Conservation (phyloP, 805 yeast species). For the Kuraishia capsulata region DNA sequence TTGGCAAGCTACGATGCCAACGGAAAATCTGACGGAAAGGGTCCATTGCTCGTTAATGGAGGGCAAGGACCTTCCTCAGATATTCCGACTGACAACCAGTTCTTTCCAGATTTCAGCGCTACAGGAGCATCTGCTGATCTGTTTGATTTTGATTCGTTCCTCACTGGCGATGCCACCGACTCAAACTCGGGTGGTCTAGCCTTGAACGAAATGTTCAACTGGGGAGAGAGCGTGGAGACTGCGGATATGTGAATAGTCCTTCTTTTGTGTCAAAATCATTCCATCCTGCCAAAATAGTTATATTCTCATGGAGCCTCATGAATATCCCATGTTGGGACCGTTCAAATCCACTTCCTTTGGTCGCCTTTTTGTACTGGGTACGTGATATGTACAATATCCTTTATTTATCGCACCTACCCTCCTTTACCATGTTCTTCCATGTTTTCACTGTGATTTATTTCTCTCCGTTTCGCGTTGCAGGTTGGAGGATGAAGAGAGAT, state of each 20-base stretch:
- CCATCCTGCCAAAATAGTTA: not conserved
- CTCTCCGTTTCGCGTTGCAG: too few species aligned
- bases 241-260: conserved; percentile 19
- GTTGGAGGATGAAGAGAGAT: too few species aligned
- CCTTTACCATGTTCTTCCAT: too few species aligned
- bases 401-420: too few species aligned
- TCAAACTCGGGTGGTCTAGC: conserved; percentile 21
- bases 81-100: conserved; percentile 1
- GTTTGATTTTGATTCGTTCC: conserved; percentile 31
- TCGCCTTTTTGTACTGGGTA: too few species aligned
- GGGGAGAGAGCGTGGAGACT: conserved; percentile 35
- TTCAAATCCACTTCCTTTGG: not conserved
- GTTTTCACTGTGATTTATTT: too few species aligned
- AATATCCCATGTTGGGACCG: not conserved
- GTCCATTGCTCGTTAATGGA: not conserved
- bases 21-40: not conserved
- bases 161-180: conserved; percentile 29
- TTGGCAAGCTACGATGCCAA: too few species aligned
- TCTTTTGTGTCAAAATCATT: not conserved
- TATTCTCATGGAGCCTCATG: not conserved
- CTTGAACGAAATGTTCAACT: conserved; percentile 22
- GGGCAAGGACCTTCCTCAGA: not conserved
- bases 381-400: too few species aligned
- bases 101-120: conserved; percentile 4
- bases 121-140: conserved; percentile 1